Base-by-base conservation (phyloP, 1,139 yeast genomes). In the Pichia sp. region DNA sequence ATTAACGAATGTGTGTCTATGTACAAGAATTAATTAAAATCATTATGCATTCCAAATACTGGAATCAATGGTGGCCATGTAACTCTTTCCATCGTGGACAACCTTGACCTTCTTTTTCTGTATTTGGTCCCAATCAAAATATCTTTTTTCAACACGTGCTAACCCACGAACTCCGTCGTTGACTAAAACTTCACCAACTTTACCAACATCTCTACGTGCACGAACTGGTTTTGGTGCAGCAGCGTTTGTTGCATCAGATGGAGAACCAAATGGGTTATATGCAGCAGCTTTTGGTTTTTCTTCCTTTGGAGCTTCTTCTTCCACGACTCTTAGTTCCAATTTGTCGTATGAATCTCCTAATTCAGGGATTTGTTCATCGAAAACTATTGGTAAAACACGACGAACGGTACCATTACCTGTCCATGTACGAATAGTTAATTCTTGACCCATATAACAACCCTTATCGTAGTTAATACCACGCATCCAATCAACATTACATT, bases 371-470 rank as follows among this genome's bases (percentile, higher is more conserved):
- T 45, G 18, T 4, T 46, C 43, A 37, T 56, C 75, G 50, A 89
- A 70, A 50, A 75, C 78, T 1, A 86, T 81, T 0, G 97, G 96
- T 38, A 87, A 78, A 3, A 90, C 71, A 46, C 99, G 72, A 61
- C 91, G 90, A 22, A 96, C 73, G 14, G 91, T 79, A 3, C 83
- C 79, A 2, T 97, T 96, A 39, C 85, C 83, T 52, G 88, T 89
- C 61, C 76, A 83, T 0, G 97, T 86, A 58, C 99, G 76, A 19
- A 91, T 89, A 0, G 98, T 91, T 46, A 93, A 72, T 63, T 93
- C 99, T 65, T 93, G 99, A 0, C 99, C 99, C 19, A 89, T 84
- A 59, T 93, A 93, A 64, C 99, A 93, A 3, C 99, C 99, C 64
- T 93, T 93, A 57, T 90, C 81, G 45, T 85, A 77, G 46, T 93